A percentile compares a stretch with the other conserved stretches of the same genome.
These are phyloP conservation scores for Amphirosellinia nigrospora DNA, from an alignment of 495 filamentous ascomycete species.

Conservation along the genomic window DNA sequence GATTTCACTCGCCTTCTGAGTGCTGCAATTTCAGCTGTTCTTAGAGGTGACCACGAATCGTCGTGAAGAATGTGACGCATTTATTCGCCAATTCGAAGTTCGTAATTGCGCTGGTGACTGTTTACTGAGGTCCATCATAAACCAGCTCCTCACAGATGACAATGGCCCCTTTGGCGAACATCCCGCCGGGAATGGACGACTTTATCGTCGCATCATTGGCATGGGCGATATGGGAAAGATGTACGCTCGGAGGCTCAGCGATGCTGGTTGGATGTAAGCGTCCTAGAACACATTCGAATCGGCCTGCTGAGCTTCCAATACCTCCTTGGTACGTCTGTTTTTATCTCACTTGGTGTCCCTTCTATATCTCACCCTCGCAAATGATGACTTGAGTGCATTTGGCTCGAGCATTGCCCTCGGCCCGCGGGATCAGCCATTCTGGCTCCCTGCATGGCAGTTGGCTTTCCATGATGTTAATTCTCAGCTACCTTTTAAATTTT, in stretches of 20 bases:
- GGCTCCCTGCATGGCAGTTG: constrained; percentile 38
- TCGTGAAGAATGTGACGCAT: constrained; percentile 18
- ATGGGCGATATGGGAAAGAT: constrained; percentile 99
- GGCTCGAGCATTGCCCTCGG: constrained; percentile 88
- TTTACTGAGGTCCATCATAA: background rate
- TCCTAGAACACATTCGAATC: constrained; percentile 21
- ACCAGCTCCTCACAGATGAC: background rate
- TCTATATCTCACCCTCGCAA: constrained; percentile 35
- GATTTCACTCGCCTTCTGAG: background rate
- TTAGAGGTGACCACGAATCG: background rate
- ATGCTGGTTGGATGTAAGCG: constrained; percentile 92
- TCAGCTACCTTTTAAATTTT: constrained; percentile 93
- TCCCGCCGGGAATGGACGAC: constrained; percentile 58
- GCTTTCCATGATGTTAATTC: constrained; percentile 94
- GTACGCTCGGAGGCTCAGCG: constrained; percentile 88
- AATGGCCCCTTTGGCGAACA: constrained; percentile 32
- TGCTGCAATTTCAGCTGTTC: background rate
- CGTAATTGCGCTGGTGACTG: background rate
- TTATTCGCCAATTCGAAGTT: background rate
- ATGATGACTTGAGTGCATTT: constrained; percentile 99
- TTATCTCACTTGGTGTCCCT: constrained; percentile 31
- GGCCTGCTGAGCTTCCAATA: constrained; percentile 29
- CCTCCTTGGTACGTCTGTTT: constrained; percentile 33
- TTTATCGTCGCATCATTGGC: constrained; percentile 87
- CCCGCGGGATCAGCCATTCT: constrained; percentile 45